Evolutionary conservation across 2,329 filamentous ascomycete species (phyloP).

Genomic region (Fusarium sulawesiense): DNA sequence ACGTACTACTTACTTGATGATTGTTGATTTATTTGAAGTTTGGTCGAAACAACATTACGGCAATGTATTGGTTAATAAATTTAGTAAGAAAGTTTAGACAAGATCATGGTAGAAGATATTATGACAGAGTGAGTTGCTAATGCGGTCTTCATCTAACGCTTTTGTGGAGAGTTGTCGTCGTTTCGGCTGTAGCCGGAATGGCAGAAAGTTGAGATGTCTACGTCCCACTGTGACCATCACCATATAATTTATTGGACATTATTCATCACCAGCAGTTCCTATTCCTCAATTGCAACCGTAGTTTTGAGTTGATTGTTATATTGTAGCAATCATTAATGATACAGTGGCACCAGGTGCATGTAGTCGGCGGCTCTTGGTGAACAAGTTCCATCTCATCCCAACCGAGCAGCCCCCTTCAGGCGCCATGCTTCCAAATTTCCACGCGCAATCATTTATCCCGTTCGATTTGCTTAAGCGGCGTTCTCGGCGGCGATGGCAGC

Average conservation of each 20-base stretch:
- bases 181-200: slow-evolving; percentile 45
- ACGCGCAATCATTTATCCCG: slow-evolving; percentile 38
- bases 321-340: slow-evolving; percentile 52
- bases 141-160: slow-evolving; percentile 15
- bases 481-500: slow-evolving; percentile 53
- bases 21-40: background rate
- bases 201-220: slow-evolving; percentile 30
- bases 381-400: slow-evolving; percentile 37
- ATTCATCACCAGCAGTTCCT: slow-evolving; percentile 5
- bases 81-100: background rate
- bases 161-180: slow-evolving; percentile 32
- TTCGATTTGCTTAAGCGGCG: slow-evolving; percentile 49
- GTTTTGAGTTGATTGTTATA: slow-evolving; percentile 45
- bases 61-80: background rate
- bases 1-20: slow-evolving; percentile 15
- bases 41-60: background rate
- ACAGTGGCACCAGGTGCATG: slow-evolving; percentile 48
- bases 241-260: slow-evolving; percentile 11
- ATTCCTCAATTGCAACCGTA: slow-evolving; percentile 25
- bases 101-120: slow-evolving; percentile 3
- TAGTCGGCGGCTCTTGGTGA: slow-evolving; percentile 39
- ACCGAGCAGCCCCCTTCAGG: slow-evolving; percentile 32
- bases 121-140: slow-evolving; percentile 8
- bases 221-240: slow-evolving; percentile 21
- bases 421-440: slow-evolving; percentile 39